These are phyloP conservation scores for Scheffersomyces quercinus DNA, from an alignment of 1,139 yeast species.

Conservation along the genomic window DNA sequence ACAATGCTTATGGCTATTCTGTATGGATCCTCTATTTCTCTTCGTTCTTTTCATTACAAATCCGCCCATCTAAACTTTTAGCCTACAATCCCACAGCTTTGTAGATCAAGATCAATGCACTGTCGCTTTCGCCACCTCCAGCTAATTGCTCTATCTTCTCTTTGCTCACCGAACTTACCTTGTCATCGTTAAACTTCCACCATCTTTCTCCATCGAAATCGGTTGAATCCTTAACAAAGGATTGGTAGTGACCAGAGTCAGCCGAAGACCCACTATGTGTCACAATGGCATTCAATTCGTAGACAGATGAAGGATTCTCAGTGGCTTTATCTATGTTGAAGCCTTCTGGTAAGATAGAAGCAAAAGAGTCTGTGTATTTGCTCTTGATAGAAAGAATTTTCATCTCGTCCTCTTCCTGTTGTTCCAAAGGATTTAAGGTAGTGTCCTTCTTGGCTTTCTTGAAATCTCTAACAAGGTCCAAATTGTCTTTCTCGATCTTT, in stretches of 20 bases:
- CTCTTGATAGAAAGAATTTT: conserved; percentile 46
- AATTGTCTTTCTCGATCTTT: conserved; percentile 72
- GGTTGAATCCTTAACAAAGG: conserved; percentile 71
- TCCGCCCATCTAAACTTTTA: background rate
- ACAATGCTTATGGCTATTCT: too few species aligned
- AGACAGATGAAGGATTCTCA: conserved; percentile 85
- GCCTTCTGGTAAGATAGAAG: conserved; percentile 36
- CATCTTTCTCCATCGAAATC: conserved; percentile 71
- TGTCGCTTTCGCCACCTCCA: conserved; percentile 98
- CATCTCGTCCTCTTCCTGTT: conserved; percentile 49
- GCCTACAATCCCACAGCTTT: conserved; percentile 65
- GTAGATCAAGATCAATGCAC: conserved; percentile 86
- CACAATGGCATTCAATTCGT: conserved; percentile 78
- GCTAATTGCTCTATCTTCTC: conserved; percentile 83
- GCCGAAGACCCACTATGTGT: conserved; percentile 97
- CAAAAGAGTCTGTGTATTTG: conserved; percentile 47
- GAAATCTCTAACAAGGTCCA: conserved; percentile 71
- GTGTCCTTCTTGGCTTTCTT: conserved; percentile 62
- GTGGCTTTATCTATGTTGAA: conserved; percentile 44
- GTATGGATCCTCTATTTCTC: background rate
- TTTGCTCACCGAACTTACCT: conserved; percentile 72
- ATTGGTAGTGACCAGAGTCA: conserved; percentile 96
- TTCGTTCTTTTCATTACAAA: background rate
- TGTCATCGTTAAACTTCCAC: conserved; percentile 96
- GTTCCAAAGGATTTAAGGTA: conserved; percentile 39